A percentile compares a stretch with the other conserved stretches of the same genome.
phyloP scores from a whole-genome alignment of 2,329 filamentous ascomycete species.

The Grosmannia serpens region DNA sequence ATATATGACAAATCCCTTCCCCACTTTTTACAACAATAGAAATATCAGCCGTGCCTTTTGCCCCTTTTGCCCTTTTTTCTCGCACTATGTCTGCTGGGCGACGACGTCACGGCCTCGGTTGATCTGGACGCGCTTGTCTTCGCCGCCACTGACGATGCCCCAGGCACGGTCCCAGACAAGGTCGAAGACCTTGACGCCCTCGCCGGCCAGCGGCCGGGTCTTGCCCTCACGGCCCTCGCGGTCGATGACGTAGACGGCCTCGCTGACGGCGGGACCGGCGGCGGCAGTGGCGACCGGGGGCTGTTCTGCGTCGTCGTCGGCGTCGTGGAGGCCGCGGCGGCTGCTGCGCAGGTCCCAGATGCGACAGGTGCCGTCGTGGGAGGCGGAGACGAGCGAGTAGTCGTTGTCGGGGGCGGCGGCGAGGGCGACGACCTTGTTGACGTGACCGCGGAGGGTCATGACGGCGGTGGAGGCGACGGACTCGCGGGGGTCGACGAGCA shows the following conservation, averaged over 20 bases:
- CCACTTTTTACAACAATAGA: neutral
- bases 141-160: conserved; percentile 82
- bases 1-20: neutral
- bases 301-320: conserved; percentile 30
- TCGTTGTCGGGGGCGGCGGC: conserved; percentile 49
- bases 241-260: conserved; percentile 64
- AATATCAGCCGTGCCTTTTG: neutral
- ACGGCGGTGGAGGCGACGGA: conserved; percentile 65
- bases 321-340: conserved; percentile 39
- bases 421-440: conserved; percentile 54
- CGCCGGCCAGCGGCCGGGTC: conserved; percentile 57
- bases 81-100: conserved; percentile 8
- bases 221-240: conserved; percentile 54
- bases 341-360: conserved; percentile 85
- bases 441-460: conserved; percentile 85
- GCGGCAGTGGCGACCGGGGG: conserved; percentile 35
- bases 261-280: conserved; percentile 41
- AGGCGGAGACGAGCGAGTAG: conserved; percentile 78
- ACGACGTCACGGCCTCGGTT: conserved; percentile 55
- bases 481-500: conserved; percentile 80
- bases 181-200: conserved; percentile 81
- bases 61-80: neutral
- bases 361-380: conserved; percentile 82
- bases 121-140: conserved; percentile 91
- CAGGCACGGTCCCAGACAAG: conserved; percentile 77